A percentile compares a stretch with the other conserved stretches of the same genome.
These are phyloP conservation scores for Candida ovalis DNA, from an alignment of 805 yeast genomes.

Conservation along the genomic window DNA sequence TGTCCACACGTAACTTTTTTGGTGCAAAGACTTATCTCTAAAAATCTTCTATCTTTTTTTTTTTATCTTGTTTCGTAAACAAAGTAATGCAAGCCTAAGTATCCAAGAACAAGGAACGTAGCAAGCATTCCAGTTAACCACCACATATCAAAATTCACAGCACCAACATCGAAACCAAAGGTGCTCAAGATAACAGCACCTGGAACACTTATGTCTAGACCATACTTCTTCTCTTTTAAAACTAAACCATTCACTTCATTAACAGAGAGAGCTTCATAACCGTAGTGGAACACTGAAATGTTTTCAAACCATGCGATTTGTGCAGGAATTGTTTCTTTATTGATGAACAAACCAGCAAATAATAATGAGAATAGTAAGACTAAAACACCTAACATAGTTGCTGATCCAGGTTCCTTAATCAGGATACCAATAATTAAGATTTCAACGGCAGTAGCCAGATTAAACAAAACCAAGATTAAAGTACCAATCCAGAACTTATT, in stretches of 20 bases:
- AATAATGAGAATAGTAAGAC: slow-evolving; percentile 78
- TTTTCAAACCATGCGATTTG: slow-evolving; percentile 71
- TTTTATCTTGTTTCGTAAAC: slow-evolving; percentile 69
- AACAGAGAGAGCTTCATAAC: slow-evolving; percentile 87
- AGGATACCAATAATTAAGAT: slow-evolving; percentile 85
- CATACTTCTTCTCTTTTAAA: slow-evolving; percentile 83
- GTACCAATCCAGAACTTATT: slow-evolving; percentile 70
- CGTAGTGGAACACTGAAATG: slow-evolving; percentile 90
- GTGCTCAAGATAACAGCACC: slow-evolving; percentile 96
- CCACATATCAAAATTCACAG: slow-evolving; percentile 62
- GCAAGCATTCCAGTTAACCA: slow-evolving; percentile 56
- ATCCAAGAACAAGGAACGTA: slow-evolving; percentile 64
- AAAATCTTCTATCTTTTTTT: neutral
- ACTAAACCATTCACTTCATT: slow-evolving; percentile 89
- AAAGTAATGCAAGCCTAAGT: slow-evolving; percentile 63
- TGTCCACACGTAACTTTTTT: neutral
- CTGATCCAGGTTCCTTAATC: slow-evolving; percentile 85
- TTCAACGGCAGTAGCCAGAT: slow-evolving; percentile 80
- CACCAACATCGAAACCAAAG: slow-evolving; percentile 87
- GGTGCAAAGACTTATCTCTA: neutral
- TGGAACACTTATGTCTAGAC: slow-evolving; percentile 91
- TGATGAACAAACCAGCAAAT: slow-evolving; percentile 92
- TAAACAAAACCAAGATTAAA: slow-evolving; percentile 72
- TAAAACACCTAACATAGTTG: slow-evolving; percentile 83
- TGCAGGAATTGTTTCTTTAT: slow-evolving; percentile 55